Evolutionary conservation across 208 protist genomes (phyloP), one percentile per base, ranked within the genome.

Genomic region (Leishmania arabica): DNA sequence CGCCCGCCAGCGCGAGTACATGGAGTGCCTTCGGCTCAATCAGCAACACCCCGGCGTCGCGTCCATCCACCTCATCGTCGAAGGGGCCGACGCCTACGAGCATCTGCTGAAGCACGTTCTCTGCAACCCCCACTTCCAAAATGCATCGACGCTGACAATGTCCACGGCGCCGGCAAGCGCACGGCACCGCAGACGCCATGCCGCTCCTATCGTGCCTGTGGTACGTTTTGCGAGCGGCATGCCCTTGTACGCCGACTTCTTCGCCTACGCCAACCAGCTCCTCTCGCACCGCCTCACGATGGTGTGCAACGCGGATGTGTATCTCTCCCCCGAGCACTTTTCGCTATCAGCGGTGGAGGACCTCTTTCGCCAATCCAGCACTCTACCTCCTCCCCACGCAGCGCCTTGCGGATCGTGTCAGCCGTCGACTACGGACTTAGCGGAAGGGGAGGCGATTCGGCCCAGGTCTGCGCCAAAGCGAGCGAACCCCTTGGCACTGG

Each of bases 231-330:
- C 72, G 9, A 69, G 58, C 9, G 68, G 62, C 27, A 82, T 91
- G 80, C 91, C 92, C 7, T 82, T 85, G 58, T 98, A 98, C 81
- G 86, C 87, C 1, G 92, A 96, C 68, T 80, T 98, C 15, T 98
- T 98, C 75, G 31, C 76, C 5, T 75, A 93, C 72, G 95, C 93
- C 1, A 96, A 94, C 78, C 83, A 89, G 70, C 66, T 95, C 27
- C 84, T 95, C 8, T 56, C 73, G 0, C 85, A 86, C 24, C 65
- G 81, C 47, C 86, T 96, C 19, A 80, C 82, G 13, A 96, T 98
- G 95, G 83, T 98, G 65, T 96, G 92, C 83, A 98, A 98, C 84
- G 92, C 93, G 0, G 93, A 98, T 78, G 88, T 98, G 27, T 92
- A 94, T 81, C 80, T 96, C 17, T 90, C 90, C 11, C 78, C 77